Conservation (phyloP, 352 stramenopile species). For the Halophytophthora polymorphica region DNA sequence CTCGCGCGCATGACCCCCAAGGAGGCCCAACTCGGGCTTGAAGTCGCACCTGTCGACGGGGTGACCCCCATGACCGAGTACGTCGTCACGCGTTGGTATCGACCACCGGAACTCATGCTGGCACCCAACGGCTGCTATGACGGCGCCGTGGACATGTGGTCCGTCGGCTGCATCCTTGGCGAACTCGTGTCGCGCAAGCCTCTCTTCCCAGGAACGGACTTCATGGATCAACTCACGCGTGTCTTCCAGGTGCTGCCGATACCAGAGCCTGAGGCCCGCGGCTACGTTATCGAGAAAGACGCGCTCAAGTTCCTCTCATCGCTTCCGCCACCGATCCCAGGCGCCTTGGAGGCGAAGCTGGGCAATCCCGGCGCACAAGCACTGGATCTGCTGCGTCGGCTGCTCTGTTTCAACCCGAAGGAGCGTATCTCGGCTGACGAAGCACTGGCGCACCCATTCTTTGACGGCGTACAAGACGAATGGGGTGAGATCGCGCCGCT, state of each 20-base stretch:
- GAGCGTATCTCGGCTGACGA: constrained; percentile 88
- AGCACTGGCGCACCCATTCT: constrained; percentile 87
- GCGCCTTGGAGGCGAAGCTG: constrained; percentile 56
- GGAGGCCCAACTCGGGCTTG: constrained; percentile 12
- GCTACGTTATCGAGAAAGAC: constrained; percentile 79
- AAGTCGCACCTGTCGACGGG: constrained; percentile 15
- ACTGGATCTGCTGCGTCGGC: constrained; percentile 77
- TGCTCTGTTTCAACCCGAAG: constrained; percentile 91
- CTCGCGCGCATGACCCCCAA: constrained; percentile 86
- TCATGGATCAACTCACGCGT: constrained; percentile 83
- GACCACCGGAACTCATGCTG: constrained; percentile 91
- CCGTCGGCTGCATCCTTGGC: constrained; percentile 91
- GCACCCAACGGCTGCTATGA: constrained; percentile 89
- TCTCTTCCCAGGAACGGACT: constrained; percentile 76
- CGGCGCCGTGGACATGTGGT: constrained; percentile 85
- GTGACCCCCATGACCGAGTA: constrained; percentile 86
- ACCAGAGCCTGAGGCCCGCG: constrained; percentile 53
- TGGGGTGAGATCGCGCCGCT: constrained; percentile 72
- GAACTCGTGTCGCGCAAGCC: constrained; percentile 82
- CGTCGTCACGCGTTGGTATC: constrained; percentile 92
- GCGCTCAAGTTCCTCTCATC: constrained; percentile 84
- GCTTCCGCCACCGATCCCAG: constrained; percentile 43
- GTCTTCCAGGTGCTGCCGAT: constrained; percentile 79
- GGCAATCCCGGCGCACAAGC: constrained; percentile 46
- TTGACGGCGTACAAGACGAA: constrained; percentile 87